A percentile compares a stretch with the other conserved stretches of the same genome.
phyloP scores from a whole-genome alignment of 139 green algal species.

The Picochlorum sp. region DNA sequence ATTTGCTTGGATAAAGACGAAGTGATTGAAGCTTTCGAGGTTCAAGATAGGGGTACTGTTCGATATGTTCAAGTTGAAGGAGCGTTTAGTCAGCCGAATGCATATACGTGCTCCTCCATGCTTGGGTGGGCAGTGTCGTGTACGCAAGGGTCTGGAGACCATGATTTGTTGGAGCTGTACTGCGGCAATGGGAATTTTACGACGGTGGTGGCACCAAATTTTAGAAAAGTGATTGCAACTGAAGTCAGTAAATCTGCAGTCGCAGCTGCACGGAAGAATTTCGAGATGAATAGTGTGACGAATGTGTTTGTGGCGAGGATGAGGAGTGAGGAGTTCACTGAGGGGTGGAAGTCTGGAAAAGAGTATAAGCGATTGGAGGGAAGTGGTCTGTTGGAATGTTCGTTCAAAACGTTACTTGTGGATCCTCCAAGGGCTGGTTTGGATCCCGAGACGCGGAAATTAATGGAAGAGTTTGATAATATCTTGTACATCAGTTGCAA shows the following conservation, averaged over 20 bases:
- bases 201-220: constrained; percentile 72
- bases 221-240: constrained; percentile 75
- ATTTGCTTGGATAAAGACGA: constrained; percentile 50
- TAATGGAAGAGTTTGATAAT: constrained; percentile 60
- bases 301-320: constrained; percentile 66
- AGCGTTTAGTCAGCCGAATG: constrained; percentile 87
- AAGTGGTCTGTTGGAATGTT: constrained; percentile 19
- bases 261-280: constrained; percentile 57
- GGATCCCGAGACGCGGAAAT: constrained; percentile 39
- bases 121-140: constrained; percentile 61
- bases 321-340: constrained; percentile 73
- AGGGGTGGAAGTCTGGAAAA: constrained; percentile 46
- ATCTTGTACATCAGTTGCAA: constrained; percentile 95
- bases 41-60: constrained; percentile 31
- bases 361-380: constrained; percentile 35
- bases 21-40: constrained; percentile 60
- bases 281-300: constrained; percentile 35
- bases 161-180: constrained; percentile 81
- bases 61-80: constrained; percentile 71
- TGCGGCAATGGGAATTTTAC: constrained; percentile 96
- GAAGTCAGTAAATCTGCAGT: constrained; percentile 78
- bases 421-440: constrained; percentile 67
- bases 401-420: constrained; percentile 70
- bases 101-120: constrained; percentile 72
- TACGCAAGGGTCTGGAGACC: constrained; percentile 9